Evolutionary conservation across 73 alveolate genomes (phyloP).

Genomic region (Paramecium tetraurelia): DNA sequence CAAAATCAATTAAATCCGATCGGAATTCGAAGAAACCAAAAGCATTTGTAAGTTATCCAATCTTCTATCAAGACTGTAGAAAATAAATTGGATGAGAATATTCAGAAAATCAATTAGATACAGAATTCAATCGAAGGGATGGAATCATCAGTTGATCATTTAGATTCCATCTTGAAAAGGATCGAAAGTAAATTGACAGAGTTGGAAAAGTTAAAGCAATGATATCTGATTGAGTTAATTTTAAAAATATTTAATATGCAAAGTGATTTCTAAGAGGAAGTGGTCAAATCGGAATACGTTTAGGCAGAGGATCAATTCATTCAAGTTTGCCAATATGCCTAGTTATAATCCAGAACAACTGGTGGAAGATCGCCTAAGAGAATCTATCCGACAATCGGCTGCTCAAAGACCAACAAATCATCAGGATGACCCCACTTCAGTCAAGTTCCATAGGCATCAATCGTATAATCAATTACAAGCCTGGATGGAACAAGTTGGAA

Average conservation of each 20-base stretch:
- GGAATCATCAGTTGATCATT: constrained; percentile 47
- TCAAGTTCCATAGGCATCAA: neutral
- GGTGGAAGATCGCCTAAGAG: neutral
- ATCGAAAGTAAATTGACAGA: constrained; percentile 18
- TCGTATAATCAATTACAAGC: neutral
- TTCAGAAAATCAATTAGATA: neutral
- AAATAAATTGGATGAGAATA: constrained; percentile 11
- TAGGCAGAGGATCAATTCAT: neutral
- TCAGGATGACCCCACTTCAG: neutral
- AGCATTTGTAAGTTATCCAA: neutral
- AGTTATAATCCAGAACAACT: constrained; percentile 15
- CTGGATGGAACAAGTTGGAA: constrained; percentile 20
- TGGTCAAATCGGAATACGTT: constrained; percentile 18
- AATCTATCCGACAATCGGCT: neutral
- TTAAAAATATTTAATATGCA: neutral
- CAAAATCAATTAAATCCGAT: neutral
- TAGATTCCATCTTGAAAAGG: neutral
- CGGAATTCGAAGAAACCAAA: neutral
- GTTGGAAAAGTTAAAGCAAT: neutral
- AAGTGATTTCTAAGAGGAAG: neutral
- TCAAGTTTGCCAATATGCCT: neutral
- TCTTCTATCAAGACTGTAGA: neutral
- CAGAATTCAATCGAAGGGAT: constrained; percentile 19
- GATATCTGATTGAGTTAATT: neutral
- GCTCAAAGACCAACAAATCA: neutral